Percentiles rank a stretch among this genome's conserved stretches.
Evolutionary conservation across 306 rosid species (phyloP).

Genomic region (Cotoneaster glaucophyllus): DNA sequence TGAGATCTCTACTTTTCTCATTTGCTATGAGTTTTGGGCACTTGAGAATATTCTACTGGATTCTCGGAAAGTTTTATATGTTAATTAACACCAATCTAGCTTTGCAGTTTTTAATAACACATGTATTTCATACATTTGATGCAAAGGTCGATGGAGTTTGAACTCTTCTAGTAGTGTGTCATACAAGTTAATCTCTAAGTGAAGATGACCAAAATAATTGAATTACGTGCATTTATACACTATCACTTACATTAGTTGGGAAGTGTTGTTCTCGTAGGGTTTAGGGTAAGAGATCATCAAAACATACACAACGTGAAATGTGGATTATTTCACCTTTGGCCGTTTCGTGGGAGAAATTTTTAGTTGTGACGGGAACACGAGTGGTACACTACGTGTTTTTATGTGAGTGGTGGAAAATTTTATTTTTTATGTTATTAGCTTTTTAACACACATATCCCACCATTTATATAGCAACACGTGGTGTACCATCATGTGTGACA

Average conservation of each 20-base stretch:
- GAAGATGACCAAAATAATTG: not conserved
- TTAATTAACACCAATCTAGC: not conserved
- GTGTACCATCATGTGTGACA: too few species aligned
- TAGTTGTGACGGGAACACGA: too few species aligned
- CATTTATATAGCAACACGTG: too few species aligned
- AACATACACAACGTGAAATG: not conserved
- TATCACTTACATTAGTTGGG: not conserved
- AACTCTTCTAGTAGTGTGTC: not conserved
- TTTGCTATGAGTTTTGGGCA: conserved; percentile 48
- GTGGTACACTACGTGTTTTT: too few species aligned
- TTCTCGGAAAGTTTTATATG: conserved; percentile 28
- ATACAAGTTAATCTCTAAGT: not conserved
- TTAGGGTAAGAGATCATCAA: not conserved
- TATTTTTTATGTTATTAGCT: too few species aligned
- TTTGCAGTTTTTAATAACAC: conserved; percentile 37
- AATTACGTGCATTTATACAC: not conserved
- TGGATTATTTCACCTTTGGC: not conserved
- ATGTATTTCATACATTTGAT: not conserved
- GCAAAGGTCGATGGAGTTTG: not conserved
- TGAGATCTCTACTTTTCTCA: conserved; percentile 1
- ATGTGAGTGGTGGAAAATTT: too few species aligned
- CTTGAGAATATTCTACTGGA: conserved; percentile 13
- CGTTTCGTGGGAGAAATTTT: not conserved
- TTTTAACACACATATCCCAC: too few species aligned
- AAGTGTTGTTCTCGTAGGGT: not conserved